Evolutionary conservation across 148 eudicot species (phyloP).

Genomic region (Heliosperma pusillum): DNA sequence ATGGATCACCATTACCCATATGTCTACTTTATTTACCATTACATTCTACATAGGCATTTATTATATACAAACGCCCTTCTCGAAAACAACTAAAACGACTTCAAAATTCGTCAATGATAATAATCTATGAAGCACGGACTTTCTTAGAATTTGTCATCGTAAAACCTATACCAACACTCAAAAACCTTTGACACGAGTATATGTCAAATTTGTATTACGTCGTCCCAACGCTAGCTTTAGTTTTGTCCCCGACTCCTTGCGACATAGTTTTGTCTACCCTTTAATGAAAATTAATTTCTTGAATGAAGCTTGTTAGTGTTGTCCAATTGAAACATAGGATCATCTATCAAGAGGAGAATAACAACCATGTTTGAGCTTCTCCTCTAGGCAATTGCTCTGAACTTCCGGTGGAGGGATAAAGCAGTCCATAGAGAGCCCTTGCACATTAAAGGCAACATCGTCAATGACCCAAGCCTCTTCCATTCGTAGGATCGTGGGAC

Average conservation of each 20-base stretch:
- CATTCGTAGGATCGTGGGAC: constrained; percentile 65
- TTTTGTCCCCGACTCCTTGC: neutral
- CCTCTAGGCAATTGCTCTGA: constrained; percentile 30
- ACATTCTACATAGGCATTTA: constrained; percentile 22
- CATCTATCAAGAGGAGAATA: constrained; percentile 26
- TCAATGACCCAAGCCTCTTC: constrained; percentile 84
- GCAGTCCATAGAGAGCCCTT: constrained; percentile 72
- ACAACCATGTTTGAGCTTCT: constrained; percentile 25
- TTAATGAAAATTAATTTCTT: constrained; percentile 15
- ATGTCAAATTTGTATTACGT: neutral
- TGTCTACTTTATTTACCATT: constrained; percentile 25
- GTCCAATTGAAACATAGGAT: neutral
- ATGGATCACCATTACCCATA: constrained; percentile 33
- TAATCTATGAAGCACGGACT: neutral
- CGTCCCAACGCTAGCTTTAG: neutral
- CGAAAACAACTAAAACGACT: neutral
- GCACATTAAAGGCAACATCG: constrained; percentile 81
- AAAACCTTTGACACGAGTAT: neutral
- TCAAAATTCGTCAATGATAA: neutral
- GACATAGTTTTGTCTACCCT: constrained; percentile 6
- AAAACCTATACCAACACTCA: neutral
- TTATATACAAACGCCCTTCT: constrained; percentile 23
- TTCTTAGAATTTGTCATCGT: neutral
- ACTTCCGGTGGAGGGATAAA: constrained; percentile 82
- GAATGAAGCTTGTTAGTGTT: constrained; percentile 22